Evolutionary conservation across 495 filamentous ascomycete species (phyloP).

Genomic region (Neurospora cerealis): DNA sequence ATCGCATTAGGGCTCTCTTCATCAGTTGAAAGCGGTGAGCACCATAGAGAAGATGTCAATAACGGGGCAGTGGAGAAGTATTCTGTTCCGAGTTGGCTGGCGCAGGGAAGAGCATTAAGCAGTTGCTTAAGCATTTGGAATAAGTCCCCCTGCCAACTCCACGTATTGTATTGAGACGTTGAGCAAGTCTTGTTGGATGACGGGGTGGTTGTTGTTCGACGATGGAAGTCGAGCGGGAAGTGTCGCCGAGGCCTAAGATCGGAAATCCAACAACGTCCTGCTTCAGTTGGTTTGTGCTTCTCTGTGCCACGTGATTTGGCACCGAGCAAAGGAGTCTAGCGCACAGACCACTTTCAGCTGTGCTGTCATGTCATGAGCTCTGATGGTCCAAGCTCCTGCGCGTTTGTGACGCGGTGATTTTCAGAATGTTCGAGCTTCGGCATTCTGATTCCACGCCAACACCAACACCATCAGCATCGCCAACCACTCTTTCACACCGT

Average conservation of each 20-base stretch:
- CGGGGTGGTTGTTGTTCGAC: background rate
- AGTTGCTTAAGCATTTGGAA: background rate
- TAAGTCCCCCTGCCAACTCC: background rate
- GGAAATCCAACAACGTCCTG: background rate
- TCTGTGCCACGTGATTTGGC: background rate
- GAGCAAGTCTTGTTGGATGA: background rate
- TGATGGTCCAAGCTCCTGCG: constrained; percentile 14
- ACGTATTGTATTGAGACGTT: background rate
- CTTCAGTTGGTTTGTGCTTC: background rate
- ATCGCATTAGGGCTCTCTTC: background rate
- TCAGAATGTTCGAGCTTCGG: background rate
- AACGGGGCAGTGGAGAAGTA: background rate
- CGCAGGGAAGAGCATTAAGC: background rate
- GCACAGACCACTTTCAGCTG: background rate
- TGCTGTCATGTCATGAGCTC: background rate
- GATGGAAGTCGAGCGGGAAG: constrained; percentile 2
- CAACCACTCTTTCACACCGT: background rate
- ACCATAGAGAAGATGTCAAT: background rate
- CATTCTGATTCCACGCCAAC: background rate
- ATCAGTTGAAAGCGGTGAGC: background rate
- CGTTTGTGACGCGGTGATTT: constrained; percentile 8
- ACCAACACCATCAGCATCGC: background rate
- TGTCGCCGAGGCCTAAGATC: background rate
- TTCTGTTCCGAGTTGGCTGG: background rate
- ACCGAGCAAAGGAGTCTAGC: background rate